These are phyloP conservation scores for Lichtheimia ramosa DNA, from an alignment of 371 early-diverging fungal genomes.

Conservation along the genomic window DNA sequence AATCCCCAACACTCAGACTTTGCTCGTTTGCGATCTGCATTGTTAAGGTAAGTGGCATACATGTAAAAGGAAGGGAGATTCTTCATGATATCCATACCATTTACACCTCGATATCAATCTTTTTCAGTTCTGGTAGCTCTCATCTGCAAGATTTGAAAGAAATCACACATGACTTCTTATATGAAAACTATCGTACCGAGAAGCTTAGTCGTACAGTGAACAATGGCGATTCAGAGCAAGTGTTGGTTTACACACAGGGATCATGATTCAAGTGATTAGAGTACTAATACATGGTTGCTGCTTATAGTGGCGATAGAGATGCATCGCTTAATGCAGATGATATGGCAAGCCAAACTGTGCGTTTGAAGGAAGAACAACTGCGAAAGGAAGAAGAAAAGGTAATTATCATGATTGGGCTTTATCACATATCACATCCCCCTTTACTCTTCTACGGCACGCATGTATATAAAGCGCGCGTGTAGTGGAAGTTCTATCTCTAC, in stretches of 20 bases:
- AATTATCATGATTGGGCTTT: background rate
- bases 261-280: background rate
- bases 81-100: background rate
- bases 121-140: conserved; percentile 54
- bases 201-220: conserved; percentile 76
- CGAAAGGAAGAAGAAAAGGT: conserved; percentile 64
- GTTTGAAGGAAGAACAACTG: conserved; percentile 63
- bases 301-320: conserved; percentile 19
- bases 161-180: conserved; percentile 81
- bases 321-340: conserved; percentile 51
- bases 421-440: too few species aligned
- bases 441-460: too few species aligned
- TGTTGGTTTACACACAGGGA: background rate
- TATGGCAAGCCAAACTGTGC: conserved; percentile 49
- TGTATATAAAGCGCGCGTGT: too few species aligned
- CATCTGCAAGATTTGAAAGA: conserved; percentile 94
- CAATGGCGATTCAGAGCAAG: conserved; percentile 47
- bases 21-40: conserved; percentile 89
- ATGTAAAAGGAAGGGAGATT: background rate
- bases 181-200: conserved; percentile 91
- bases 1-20: conserved; percentile 96
- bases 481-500: too few species aligned
- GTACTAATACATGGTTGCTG: background rate
- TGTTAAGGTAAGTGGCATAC: conserved; percentile 63
- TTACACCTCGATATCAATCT: conserved; percentile 2